Conservation (phyloP, 78 protist species). For the Capsaspora owczarzaki region DNA sequence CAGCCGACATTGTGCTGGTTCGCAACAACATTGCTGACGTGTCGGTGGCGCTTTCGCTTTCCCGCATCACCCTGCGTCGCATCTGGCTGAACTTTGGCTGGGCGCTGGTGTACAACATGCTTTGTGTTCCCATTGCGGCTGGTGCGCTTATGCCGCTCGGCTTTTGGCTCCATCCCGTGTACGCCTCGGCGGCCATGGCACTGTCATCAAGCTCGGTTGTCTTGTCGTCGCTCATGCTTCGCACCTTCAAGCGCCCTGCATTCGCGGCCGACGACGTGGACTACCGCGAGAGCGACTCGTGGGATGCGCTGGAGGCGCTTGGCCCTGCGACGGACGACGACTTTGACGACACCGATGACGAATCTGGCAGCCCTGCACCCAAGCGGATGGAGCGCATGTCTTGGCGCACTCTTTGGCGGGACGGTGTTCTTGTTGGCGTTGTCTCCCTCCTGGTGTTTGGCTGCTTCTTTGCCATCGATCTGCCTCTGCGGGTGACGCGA, state of each 20-base stretch:
- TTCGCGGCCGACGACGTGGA: neutral
- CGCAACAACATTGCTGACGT: constrained; percentile 24
- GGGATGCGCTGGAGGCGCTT: too few relatives aligned
- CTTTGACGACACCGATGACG: too few relatives aligned
- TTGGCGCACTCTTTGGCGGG: too few relatives aligned
- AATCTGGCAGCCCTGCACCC: too few relatives aligned
- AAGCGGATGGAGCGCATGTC: too few relatives aligned
- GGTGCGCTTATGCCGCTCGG: constrained; percentile 50
- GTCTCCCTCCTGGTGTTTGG: too few relatives aligned
- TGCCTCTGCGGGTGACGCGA: too few relatives aligned
- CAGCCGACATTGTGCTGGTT: constrained; percentile 57
- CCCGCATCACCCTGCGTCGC: constrained; percentile 14
- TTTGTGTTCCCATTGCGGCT: constrained; percentile 68
- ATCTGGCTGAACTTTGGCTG: constrained; percentile 54
- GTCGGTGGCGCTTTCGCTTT: constrained; percentile 18
- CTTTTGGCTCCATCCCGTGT: constrained; percentile 70
- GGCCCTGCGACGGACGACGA: too few relatives aligned
- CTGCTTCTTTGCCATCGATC: too few relatives aligned
- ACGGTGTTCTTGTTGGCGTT: too few relatives aligned
- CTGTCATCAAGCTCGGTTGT: constrained; percentile 81
- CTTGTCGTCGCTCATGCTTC: constrained; percentile 60
- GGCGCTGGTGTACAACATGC: constrained; percentile 58
- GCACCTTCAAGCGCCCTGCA: constrained; percentile 26
- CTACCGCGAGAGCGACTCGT: too few relatives aligned
- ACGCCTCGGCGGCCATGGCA: constrained; percentile 87